Percentiles rank a stretch among this genome's conserved stretches.
Evolutionary conservation across 257 asterid genomes (phyloP).

Genomic region (Linaria vulgaris): DNA sequence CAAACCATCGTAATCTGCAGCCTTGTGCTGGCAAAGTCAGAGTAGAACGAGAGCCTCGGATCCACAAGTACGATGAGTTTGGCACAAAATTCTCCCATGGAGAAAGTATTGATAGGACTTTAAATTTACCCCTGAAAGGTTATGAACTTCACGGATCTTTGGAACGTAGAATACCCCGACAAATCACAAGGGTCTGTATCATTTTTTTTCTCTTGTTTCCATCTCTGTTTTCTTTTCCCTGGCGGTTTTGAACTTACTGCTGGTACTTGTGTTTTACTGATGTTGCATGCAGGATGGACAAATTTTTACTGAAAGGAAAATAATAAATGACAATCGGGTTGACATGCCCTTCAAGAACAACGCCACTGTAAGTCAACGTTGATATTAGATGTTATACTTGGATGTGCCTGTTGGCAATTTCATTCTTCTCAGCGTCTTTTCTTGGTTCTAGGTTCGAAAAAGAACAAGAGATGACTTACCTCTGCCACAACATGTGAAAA

Average conservation of each 20-base stretch:
- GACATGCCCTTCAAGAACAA: conserved; percentile 34
- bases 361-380: conserved; percentile 31
- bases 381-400: not conserved
- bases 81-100: conserved; percentile 32
- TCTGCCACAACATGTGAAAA: conserved; percentile 41
- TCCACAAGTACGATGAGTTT: conserved; percentile 28
- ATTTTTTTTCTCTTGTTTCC: conserved; percentile 3
- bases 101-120: conserved; percentile 38
- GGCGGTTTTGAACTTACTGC: conserved; percentile 11
- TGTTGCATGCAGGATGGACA: conserved; percentile 39
- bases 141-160: conserved; percentile 27
- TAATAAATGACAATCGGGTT: conserved; percentile 37
- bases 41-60: conserved; percentile 28
- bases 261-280: conserved; percentile 24
- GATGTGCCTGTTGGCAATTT: not conserved
- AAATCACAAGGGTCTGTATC: conserved; percentile 38
- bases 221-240: too few relatives aligned
- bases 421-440: not conserved
- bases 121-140: conserved; percentile 31
- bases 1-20: conserved; percentile 34
- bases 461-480: conserved; percentile 43
- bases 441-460: conserved; percentile 44
- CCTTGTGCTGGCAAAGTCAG: conserved; percentile 31
- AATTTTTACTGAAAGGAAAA: conserved; percentile 33
- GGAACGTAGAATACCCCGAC: conserved; percentile 35